Percentiles rank a stretch among this genome's conserved stretches.
These are phyloP conservation scores for Daedalea quercina DNA, from an alignment of 768 basidiomycete species.

Conservation along the genomic window DNA sequence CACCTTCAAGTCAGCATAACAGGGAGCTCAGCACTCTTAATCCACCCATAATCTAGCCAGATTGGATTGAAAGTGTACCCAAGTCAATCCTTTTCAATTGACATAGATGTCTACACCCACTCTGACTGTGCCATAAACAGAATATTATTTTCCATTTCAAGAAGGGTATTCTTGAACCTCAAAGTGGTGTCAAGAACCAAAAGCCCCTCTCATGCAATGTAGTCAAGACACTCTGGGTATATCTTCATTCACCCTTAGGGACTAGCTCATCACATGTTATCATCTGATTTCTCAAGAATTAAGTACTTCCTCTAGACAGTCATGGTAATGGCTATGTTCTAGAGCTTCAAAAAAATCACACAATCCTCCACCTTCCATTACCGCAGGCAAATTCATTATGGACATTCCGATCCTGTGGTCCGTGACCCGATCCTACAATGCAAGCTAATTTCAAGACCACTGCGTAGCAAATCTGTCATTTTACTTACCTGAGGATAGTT, in stretches of 20 bases:
- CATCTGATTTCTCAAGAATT: neutral
- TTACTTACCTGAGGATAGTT: slow-evolving; percentile 81
- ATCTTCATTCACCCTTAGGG: neutral
- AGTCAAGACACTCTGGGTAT: neutral
- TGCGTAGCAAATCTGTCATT: neutral
- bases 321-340: slow-evolving; percentile 28
- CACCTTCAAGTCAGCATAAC: too few species aligned
- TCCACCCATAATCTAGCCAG: too few species aligned
- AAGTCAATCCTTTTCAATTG: too few species aligned
- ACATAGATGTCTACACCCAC: too few species aligned
- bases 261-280: neutral
- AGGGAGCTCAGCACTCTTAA: too few species aligned
- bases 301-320: slow-evolving; percentile 19
- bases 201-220: too few species aligned
- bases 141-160: too few species aligned
- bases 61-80: too few species aligned
- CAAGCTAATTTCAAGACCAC: neutral
- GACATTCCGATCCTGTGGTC: slow-evolving; percentile 86
- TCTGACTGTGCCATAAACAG: too few species aligned
- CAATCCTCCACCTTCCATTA: slow-evolving; percentile 63
- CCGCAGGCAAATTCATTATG: slow-evolving; percentile 54
- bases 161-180: too few species aligned
- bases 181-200: too few species aligned
- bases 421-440: slow-evolving; percentile 75
- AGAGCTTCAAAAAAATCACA: slow-evolving; percentile 52